phyloP scores from a whole-genome alignment of 1,139 yeast genomes.

The Candida anutae region DNA sequence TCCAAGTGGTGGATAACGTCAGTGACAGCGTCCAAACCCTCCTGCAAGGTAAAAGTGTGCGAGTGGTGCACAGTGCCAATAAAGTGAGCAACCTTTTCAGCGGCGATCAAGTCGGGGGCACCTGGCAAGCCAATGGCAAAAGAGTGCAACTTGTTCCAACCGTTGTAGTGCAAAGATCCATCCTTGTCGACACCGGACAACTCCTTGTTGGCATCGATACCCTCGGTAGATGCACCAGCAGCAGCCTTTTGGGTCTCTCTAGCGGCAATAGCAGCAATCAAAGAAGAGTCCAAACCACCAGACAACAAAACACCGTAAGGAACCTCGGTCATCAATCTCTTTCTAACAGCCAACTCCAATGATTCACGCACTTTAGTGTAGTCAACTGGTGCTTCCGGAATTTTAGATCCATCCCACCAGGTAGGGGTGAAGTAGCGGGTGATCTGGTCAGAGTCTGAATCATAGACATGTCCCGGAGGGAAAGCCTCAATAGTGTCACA shows the following conservation, averaged over 20 bases:
- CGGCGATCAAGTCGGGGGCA: constrained; percentile 96
- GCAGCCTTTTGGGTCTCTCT: constrained; percentile 86
- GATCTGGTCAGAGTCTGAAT: constrained; percentile 76
- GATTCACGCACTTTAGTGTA: constrained; percentile 63
- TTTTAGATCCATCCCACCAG: constrained; percentile 81
- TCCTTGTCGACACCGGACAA: constrained; percentile 88
- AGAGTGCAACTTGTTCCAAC: constrained; percentile 80
- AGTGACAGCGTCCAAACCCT: constrained; percentile 89
- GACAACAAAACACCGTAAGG: constrained; percentile 95
- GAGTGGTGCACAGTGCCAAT: constrained; percentile 97
- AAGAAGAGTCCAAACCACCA: constrained; percentile 94
- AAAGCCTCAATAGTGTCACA: constrained; percentile 89
- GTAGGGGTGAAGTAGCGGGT: constrained; percentile 85
- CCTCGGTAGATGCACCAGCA: constrained; percentile 36
- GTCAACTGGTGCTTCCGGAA: constrained; percentile 74
- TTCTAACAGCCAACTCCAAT: constrained; percentile 91
- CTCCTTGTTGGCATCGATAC: constrained; percentile 46
- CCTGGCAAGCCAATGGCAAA: constrained; percentile 96
- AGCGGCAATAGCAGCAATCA: constrained; percentile 95
- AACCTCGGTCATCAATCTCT: constrained; percentile 98
- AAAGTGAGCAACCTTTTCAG: constrained; percentile 90
- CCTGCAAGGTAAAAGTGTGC: constrained; percentile 92
- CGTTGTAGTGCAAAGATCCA: constrained; percentile 72
- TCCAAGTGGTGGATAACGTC: constrained; percentile 95
- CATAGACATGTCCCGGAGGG: constrained; percentile 98